Percentiles rank a stretch among this genome's conserved stretches.
Evolutionary conservation across 2,329 filamentous ascomycete species (phyloP).

Genomic region (Fusarium concolor): DNA sequence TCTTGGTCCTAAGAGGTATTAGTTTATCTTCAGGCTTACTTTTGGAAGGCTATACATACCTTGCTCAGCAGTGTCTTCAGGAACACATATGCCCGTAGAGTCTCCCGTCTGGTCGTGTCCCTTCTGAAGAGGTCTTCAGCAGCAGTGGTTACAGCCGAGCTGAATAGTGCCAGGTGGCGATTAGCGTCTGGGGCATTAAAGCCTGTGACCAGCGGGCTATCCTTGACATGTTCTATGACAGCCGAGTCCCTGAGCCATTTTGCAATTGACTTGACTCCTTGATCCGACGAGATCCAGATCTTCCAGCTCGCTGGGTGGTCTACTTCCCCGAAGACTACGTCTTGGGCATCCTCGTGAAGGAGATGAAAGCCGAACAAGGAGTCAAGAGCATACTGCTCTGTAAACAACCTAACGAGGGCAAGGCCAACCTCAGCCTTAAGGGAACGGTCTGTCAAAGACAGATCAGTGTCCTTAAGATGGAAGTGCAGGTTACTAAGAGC

Average conservation of each 20-base stretch:
- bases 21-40: rapidly evolving
- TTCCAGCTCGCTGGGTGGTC: background rate
- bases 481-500: background rate
- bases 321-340: background rate
- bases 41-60: background rate
- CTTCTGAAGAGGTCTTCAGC: background rate
- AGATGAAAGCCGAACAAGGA: background rate
- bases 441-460: background rate
- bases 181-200: background rate
- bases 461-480: background rate
- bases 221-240: background rate
- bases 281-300: background rate
- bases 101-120: background rate
- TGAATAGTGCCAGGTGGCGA: background rate
- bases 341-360: background rate
- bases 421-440: background rate
- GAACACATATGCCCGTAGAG: background rate
- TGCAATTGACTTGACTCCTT: background rate
- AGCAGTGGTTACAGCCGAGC: rapidly evolving
- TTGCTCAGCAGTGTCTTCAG: background rate
- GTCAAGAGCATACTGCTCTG: background rate
- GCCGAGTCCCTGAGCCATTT: background rate
- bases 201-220: background rate
- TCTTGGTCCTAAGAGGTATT: rapidly evolving
- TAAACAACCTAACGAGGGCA: background rate